Conservation (phyloP, 2,329 filamentous ascomycete genomes). For the Colletotrichum sp. region DNA sequence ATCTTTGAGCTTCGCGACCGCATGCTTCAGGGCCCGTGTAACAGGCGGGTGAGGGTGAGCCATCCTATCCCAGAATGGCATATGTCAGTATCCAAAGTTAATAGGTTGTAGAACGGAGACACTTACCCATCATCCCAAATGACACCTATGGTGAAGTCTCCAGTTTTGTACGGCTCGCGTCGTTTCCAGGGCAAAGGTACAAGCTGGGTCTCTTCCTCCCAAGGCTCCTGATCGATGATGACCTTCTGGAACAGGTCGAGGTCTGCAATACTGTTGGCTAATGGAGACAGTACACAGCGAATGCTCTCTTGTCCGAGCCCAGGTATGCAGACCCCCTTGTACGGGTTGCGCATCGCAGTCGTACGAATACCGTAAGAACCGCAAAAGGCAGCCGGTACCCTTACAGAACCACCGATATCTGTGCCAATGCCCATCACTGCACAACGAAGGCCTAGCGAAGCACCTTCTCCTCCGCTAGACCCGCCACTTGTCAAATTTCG, state of each 20-base stretch:
- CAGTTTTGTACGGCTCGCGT: conserved; percentile 5
- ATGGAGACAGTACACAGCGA: conserved; percentile 25
- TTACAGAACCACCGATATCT: conserved; percentile 51
- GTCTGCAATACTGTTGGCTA: conserved; percentile 33
- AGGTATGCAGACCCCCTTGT: conserved; percentile 30
- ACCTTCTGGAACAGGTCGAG: conserved; percentile 41
- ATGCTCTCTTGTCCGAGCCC: conserved; percentile 39
- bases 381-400: conserved; percentile 47
- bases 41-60: conserved; percentile 29
- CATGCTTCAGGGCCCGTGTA: conserved; percentile 20
- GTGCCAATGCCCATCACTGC: conserved; percentile 47
- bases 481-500: conserved; percentile 42
- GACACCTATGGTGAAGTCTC: conserved; percentile 22
- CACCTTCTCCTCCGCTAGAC: conserved; percentile 48
- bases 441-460: conserved; percentile 43
- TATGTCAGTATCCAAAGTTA: neutral
- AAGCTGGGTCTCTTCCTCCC: conserved; percentile 43
- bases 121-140: conserved; percentile 27
- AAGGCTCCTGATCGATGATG: conserved; percentile 42
- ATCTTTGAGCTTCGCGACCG: conserved; percentile 19
- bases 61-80: neutral
- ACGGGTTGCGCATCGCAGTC: conserved; percentile 35
- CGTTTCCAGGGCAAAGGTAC: conserved; percentile 45
- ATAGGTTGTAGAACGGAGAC: neutral
- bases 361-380: conserved; percentile 48